Conservation (phyloP, 108 stramenopile genomes). For the Stephanodiscus minutulus region DNA sequence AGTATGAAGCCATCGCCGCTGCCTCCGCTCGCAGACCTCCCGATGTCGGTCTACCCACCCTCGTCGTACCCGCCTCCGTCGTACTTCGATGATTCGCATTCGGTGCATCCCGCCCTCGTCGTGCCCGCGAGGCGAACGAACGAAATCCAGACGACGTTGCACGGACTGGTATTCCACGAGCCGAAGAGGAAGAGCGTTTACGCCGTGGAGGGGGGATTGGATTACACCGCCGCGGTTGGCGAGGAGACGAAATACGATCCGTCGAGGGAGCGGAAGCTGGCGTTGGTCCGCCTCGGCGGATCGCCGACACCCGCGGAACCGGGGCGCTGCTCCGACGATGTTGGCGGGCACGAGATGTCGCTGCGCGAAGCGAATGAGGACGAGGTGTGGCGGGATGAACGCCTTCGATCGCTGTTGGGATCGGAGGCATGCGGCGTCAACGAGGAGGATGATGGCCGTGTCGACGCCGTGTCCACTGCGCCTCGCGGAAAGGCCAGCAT, state of each 20-base stretch:
- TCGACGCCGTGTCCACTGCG: slow-evolving; percentile 8
- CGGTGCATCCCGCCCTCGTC: slow-evolving; percentile 60
- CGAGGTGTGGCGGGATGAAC: slow-evolving; percentile 37
- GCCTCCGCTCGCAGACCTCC: slow-evolving; percentile 19
- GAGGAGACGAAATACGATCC: slow-evolving; percentile 18
- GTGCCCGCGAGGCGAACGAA: slow-evolving; percentile 66
- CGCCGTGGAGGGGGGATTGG: slow-evolving; percentile 37
- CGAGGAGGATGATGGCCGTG: background rate
- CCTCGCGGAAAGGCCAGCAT: slow-evolving; percentile 19
- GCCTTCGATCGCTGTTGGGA: slow-evolving; percentile 21
- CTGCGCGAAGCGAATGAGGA: slow-evolving; percentile 20
- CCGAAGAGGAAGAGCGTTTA: slow-evolving; percentile 68
- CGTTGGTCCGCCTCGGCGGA: slow-evolving; percentile 37
- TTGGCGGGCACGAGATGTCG: background rate
- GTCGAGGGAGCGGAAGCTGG: slow-evolving; percentile 53
- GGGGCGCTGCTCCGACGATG: background rate
- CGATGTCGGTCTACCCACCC: slow-evolving; percentile 32
- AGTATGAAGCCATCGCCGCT: slow-evolving; percentile 8
- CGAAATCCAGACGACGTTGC: slow-evolving; percentile 57
- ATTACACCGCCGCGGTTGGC: slow-evolving; percentile 23
- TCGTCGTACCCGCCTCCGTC: slow-evolving; percentile 34
- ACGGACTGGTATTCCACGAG: slow-evolving; percentile 54
- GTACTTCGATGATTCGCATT: slow-evolving; percentile 23
- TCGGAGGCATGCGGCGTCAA: slow-evolving; percentile 11
- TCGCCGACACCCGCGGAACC: background rate